Conservation (phyloP, 345 rosid species). For the Hypericum perforatum region DNA sequence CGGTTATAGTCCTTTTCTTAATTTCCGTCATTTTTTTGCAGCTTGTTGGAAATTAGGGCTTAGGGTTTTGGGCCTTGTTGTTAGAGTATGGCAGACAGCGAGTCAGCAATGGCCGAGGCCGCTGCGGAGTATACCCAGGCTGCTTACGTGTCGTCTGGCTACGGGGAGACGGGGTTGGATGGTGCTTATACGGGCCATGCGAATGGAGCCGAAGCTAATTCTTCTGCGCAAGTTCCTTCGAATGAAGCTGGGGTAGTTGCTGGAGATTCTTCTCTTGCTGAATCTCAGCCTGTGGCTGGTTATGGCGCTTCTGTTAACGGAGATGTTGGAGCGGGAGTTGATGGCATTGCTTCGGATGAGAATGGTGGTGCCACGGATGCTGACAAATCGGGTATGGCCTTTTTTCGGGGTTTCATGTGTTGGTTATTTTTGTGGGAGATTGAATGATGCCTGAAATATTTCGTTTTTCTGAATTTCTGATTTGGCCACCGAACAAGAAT, state of each 20-base stretch:
- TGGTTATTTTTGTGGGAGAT: no score
- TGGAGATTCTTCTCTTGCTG: constrained; percentile 3
- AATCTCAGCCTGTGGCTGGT: constrained; percentile 2
- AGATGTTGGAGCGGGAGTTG: constrained; percentile 25
- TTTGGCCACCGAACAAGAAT: no score
- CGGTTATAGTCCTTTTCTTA: no score
- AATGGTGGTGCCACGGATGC: constrained; percentile 46
- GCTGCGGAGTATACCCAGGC: constrained; percentile 29
- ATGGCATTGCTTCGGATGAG: constrained; percentile 29
- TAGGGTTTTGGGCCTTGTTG: constrained; percentile 1
- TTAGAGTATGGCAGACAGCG: constrained; percentile 55
- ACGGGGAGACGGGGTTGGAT: no score
- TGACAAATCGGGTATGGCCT: background rate
- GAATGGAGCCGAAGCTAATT: no score
- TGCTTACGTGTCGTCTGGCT: constrained; percentile 10
- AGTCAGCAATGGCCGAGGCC: constrained; percentile 41
- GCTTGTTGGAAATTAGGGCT: constrained; percentile 10
- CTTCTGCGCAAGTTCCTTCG: constrained; percentile 13
- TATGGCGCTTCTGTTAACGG: constrained; percentile 51
- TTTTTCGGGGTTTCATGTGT: no score
- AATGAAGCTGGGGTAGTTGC: constrained; percentile 14
- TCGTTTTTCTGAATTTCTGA: no score
- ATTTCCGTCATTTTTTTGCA: constrained; percentile 25
- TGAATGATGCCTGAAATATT: no score
- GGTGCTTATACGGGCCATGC: constrained; percentile 14